A percentile compares a stretch with the other conserved stretches of the same genome.
phyloP scores from a whole-genome alignment of 2,329 filamentous ascomycete genomes.

The Aspergillus nomiae region DNA sequence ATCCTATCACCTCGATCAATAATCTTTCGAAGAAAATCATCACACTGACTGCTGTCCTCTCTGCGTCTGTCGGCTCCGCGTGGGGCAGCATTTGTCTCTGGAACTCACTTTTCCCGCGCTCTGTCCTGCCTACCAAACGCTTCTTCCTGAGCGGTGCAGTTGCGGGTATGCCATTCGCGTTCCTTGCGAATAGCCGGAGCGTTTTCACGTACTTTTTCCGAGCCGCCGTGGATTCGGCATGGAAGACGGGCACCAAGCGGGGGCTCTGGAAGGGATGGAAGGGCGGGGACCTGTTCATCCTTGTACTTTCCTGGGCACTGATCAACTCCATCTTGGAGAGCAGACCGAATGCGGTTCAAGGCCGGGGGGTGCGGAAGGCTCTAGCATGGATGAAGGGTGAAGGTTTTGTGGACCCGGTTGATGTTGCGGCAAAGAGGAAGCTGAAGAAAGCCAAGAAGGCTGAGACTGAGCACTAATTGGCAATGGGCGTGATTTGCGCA shows the following conservation, averaged over 20 bases:
- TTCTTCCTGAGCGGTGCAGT: conserved; percentile 89
- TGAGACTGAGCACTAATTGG: conserved; percentile 1
- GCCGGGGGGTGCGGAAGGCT: conserved; percentile 68
- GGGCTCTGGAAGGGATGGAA: conserved; percentile 82
- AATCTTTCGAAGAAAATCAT: conserved; percentile 69
- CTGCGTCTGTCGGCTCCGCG: conserved; percentile 78
- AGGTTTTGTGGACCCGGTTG: conserved; percentile 69
- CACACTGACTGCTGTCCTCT: conserved; percentile 74
- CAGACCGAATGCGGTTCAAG: conserved; percentile 67
- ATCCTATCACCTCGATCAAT: conserved; percentile 69
- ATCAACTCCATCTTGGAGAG: conserved; percentile 77
- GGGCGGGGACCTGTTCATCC: conserved; percentile 82
- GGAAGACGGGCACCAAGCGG: conserved; percentile 92
- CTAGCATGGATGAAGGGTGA: conserved; percentile 75
- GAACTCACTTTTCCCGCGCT: conserved; percentile 73
- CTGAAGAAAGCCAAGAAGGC: conserved; percentile 28
- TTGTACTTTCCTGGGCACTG: conserved; percentile 75
- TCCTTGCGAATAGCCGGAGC: conserved; percentile 58
- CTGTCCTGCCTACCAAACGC: conserved; percentile 75
- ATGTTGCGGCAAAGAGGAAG: conserved; percentile 46
- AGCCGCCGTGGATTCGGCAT: conserved; percentile 77
- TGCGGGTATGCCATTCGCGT: conserved; percentile 78
- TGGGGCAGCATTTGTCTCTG: conserved; percentile 93
- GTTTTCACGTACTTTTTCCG: conserved; percentile 80
- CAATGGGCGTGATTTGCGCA: background rate